Evolutionary conservation across 176 grass and related monocot genomes (phyloP), one percentile per base, ranked within the genome.

Genomic region (Phoenix dactylifera): DNA sequence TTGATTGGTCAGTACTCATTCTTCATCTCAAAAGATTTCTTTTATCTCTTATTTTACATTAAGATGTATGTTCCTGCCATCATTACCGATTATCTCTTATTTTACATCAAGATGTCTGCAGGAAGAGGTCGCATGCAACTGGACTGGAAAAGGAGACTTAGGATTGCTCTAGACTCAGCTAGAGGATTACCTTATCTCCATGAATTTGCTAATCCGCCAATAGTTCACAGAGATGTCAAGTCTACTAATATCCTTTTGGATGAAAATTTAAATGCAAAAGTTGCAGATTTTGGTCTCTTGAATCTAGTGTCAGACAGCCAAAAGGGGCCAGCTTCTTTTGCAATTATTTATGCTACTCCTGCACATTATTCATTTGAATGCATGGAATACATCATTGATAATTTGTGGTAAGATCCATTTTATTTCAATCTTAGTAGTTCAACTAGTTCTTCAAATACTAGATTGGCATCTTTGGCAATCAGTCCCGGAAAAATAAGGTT

Each of bases 191-290:
- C 80, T 10, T 95, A 90, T 70, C 86, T 90, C 84, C 86, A 95
- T 49, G 83, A 95, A 49, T 77, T 90, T 10, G 80, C 91, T 1
- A 54, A 95, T 74, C 91, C 86, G 3, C 86, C 90, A 22, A 81
- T 95, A 35, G 90, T 95, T 29, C 90, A 95, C 76, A 86, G 90
- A 76, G 90, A 95, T 74, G 70, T 87, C 61, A 90, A 96, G 77
- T 90, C 86, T 7, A 87, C 77, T 15, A 87, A 96, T 54, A 96
- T 96, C 48, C 74, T 96, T 68, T 79, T 96, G 60, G 91, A 96
- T 69, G 86, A 87, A 24, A 87, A 64, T 50, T 63, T 87, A 4
- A 87, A 78, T 65, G 80, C 91, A 35, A 96, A 96, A 51, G 91
- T 96, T 72, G 83, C 83, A 51, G 91, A 96, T 80, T 96, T 96